Conservation (phyloP, 495 filamentous ascomycete genomes). For the Diplogelasinospora grovesii region DNA sequence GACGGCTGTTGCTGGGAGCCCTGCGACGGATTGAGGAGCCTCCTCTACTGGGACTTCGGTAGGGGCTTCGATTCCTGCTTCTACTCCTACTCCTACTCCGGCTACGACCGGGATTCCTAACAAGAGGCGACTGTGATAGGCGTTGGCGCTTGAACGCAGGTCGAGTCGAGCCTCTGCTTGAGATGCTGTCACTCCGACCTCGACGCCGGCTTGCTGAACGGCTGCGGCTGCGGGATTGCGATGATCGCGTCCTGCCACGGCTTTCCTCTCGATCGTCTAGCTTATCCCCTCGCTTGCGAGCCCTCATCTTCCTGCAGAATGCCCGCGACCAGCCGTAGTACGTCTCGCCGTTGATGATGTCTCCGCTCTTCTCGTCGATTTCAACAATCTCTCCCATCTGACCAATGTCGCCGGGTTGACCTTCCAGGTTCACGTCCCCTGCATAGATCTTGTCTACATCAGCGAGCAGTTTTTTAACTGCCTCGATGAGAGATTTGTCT, state of each 20-base stretch:
- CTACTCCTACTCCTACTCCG: slow-evolving; percentile 6
- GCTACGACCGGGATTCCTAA: slow-evolving; percentile 4
- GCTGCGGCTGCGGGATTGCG: slow-evolving; percentile 32
- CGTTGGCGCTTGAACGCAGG: slow-evolving; percentile 20
- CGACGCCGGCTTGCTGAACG: slow-evolving; percentile 21
- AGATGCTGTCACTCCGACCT: slow-evolving; percentile 7
- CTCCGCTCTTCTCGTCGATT: slow-evolving; percentile 53
- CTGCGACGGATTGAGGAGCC: slow-evolving; percentile 30
- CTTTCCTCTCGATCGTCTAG: slow-evolving; percentile 11
- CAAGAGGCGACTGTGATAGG: slow-evolving; percentile 12
- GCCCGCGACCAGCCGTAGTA: slow-evolving; percentile 82
- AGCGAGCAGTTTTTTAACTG: slow-evolving; percentile 61
- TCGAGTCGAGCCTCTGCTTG: slow-evolving; percentile 21
- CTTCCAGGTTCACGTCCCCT: slow-evolving; percentile 27
- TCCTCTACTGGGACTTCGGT: slow-evolving; percentile 26
- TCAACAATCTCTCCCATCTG: slow-evolving; percentile 64
- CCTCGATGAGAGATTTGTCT: slow-evolving; percentile 53
- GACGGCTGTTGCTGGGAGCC: slow-evolving; percentile 6
- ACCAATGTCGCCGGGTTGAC: slow-evolving; percentile 51
- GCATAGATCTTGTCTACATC: slow-evolving; percentile 61
- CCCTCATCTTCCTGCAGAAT: slow-evolving; percentile 80
- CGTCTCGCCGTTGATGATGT: slow-evolving; percentile 55
- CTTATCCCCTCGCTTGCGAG: slow-evolving; percentile 36
- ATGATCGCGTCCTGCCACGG: slow-evolving; percentile 26
- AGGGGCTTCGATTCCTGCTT: slow-evolving; percentile 21